phyloP scores from a whole-genome alignment of 2,329 filamentous ascomycete genomes.

The Alternaria incomplexa region DNA sequence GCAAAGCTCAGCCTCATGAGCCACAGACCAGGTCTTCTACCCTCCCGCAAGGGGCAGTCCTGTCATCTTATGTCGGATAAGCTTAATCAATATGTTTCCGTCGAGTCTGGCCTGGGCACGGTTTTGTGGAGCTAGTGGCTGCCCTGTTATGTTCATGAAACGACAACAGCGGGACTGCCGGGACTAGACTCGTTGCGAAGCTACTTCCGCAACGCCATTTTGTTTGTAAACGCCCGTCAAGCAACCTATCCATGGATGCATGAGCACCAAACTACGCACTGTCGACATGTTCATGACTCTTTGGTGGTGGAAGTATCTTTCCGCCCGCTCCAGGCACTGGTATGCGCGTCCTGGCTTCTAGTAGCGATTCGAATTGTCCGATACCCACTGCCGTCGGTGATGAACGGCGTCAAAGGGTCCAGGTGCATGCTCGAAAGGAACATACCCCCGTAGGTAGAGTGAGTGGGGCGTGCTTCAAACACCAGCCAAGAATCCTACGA shows the following conservation, averaged over 20 bases:
- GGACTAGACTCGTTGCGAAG: neutral
- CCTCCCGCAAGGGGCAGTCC: neutral
- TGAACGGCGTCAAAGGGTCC: neutral
- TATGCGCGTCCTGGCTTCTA: neutral
- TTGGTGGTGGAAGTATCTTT: neutral
- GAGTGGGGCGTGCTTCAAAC: conserved; percentile 10
- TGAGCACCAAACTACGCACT: neutral
- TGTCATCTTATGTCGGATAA: conserved; percentile 2
- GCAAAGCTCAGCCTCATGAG: neutral
- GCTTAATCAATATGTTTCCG: conserved; percentile 4
- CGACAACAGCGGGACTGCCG: neutral
- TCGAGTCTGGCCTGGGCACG: neutral
- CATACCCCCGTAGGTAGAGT: conserved; percentile 17
- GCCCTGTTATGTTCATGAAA: conserved; percentile 5
- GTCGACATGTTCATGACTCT: neutral
- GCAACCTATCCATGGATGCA: neutral
- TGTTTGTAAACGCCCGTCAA: neutral
- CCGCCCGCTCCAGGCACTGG: neutral
- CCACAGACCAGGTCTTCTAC: neutral
- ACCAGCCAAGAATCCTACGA: conserved; percentile 9
- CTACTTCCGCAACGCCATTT: neutral
- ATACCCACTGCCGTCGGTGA: conserved; percentile 2
- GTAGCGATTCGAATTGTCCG: neutral
- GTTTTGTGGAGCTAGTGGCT: neutral
- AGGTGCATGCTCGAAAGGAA: neutral